phyloP scores from a whole-genome alignment of 306 rosid species.

The Argentina anserina region DNA sequence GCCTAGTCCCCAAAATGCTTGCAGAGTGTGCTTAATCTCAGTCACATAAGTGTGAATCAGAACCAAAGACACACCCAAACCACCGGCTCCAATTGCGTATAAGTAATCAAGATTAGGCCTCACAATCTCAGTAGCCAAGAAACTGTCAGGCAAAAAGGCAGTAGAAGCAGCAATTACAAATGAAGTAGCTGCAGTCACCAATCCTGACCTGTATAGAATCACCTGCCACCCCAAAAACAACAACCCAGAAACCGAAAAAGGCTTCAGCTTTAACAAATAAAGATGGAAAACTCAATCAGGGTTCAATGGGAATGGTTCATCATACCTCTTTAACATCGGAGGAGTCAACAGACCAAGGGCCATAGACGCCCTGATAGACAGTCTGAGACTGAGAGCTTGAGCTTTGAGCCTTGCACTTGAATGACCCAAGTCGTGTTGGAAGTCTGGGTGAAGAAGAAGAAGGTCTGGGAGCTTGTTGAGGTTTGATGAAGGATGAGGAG shows the following conservation, averaged over 20 bases:
- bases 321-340: slow-evolving; percentile 71
- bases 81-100: slow-evolving; percentile 60
- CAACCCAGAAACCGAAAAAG: neutral
- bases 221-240: slow-evolving; percentile 39
- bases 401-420: slow-evolving; percentile 56
- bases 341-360: slow-evolving; percentile 80
- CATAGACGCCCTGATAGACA: slow-evolving; percentile 68
- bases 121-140: slow-evolving; percentile 25
- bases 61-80: slow-evolving; percentile 67
- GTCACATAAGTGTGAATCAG: slow-evolving; percentile 82
- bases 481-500: neutral
- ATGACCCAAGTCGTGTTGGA: slow-evolving; percentile 14
- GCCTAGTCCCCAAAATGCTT: slow-evolving; percentile 84
- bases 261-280: neutral
- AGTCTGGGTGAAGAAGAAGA: neutral
- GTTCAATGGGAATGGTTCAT: neutral
- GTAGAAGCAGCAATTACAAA: slow-evolving; percentile 65
- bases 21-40: slow-evolving; percentile 76
- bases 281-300: neutral
- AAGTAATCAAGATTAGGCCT: slow-evolving; percentile 53
- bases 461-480: neutral
- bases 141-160: slow-evolving; percentile 51
- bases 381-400: slow-evolving; percentile 34
- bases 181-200: slow-evolving; percentile 77
- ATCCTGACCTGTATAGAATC: slow-evolving; percentile 68